Evolutionary conservation across 306 rosid genomes (phyloP), one percentile per base, ranked within the genome.

Genomic region (Cicer chorassanicum): DNA sequence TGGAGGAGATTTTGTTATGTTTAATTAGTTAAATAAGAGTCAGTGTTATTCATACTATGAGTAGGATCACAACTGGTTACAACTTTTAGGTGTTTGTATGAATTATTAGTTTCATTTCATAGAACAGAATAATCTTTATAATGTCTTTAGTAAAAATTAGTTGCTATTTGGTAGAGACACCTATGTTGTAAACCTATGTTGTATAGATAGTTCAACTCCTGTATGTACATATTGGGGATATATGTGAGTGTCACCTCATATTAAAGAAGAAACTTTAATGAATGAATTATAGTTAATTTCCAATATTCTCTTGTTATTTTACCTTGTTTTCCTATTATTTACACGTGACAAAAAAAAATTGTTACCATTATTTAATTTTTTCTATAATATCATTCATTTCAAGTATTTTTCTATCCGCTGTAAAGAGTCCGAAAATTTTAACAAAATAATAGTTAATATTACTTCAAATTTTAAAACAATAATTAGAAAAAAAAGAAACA

Each of bases 31-130:
- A 6, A 62, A 78, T 67, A 73, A 78, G 68, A 65, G 79, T 76
- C 5, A 12, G 4, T 80, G 70, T 60, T 83, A 42, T 79, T 10
- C 77, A 75, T 79, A 39, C 45, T 21, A 79, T 68, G 45, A 55
- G 12, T 62, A 12, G 72, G 48, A 39, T 54, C 21, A 34, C 43
- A 34, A 38, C 14, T 63, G 6, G 65, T 55, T 59, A 70, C 65
- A 18, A n/a, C 48, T 29, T 8, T 38, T 7, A 60, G 42, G 67
- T 68, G 65, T 73, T 50, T 61, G 19, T 39, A 14, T 48, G 8
- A 54, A 55, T 18, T 15, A 21, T 61, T 70, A 53, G 45, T 61
- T 81, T 49, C 65, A 60, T 69, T 81, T 49, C 70, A 68, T 43
- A 74, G 77, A 80, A 41, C 15, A 18, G 41, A 4, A 13, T 39